Percentiles rank a stretch among this genome's conserved stretches.
Evolutionary conservation across 345 rosid genomes (phyloP).

Genomic region (Dipteronia dyeriana): DNA sequence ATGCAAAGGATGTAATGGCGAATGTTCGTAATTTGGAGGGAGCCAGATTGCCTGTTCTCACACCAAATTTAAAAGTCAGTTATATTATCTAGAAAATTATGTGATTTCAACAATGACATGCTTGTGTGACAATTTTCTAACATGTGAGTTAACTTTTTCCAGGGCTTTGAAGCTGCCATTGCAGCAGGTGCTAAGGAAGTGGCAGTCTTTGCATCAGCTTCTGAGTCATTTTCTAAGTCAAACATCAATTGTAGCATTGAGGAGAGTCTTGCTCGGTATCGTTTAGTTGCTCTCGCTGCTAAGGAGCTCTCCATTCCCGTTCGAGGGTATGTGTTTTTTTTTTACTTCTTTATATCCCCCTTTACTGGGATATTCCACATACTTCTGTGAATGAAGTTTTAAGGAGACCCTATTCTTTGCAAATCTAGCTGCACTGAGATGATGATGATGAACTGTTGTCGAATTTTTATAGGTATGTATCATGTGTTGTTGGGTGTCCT

Average conservation of each 20-base stretch:
- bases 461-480: conserved; percentile 69
- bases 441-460: conserved; percentile 12
- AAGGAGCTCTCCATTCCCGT: conserved; percentile 58
- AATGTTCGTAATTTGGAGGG: conserved; percentile 45
- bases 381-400: background rate
- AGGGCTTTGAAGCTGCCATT: conserved; percentile 78
- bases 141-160: conserved; percentile 17
- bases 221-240: conserved; percentile 73
- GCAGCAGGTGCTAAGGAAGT: conserved; percentile 84
- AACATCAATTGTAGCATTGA: conserved; percentile 76
- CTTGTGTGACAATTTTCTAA: conserved; percentile 16
- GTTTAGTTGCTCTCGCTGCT: conserved; percentile 57
- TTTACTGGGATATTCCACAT: background rate
- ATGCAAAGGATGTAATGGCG: conserved; percentile 74
- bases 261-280: conserved; percentile 74
- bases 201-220: conserved; percentile 82
- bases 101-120: background rate
- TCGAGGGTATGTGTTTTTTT: conserved; percentile 54
- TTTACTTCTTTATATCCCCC: background rate
- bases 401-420: background rate
- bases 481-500: conserved; percentile 94
- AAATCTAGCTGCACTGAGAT: background rate
- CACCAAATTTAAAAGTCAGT: conserved; percentile 71
- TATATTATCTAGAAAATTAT: background rate
- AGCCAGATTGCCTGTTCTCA: conserved; percentile 61